phyloP scores from a whole-genome alignment of 805 yeast genomes.

The Zygosaccharomyces pseudorouxii region DNA sequence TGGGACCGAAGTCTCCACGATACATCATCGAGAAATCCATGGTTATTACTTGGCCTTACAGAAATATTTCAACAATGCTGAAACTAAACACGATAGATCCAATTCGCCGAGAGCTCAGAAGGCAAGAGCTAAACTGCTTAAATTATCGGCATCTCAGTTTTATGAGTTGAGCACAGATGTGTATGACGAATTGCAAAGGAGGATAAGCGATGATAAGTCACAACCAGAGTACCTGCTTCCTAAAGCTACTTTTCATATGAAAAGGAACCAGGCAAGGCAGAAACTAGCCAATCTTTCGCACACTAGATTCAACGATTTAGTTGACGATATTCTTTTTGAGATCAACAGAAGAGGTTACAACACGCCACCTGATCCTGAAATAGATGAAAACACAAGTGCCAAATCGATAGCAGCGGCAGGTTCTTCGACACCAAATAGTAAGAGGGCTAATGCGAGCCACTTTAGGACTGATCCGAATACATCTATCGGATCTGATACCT shows the following conservation, averaged over 20 bases:
- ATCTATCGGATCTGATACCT: conserved; percentile 9
- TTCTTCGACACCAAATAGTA: not conserved
- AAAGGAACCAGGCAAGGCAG: conserved; percentile 92
- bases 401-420: conserved; percentile 3
- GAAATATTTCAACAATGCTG: conserved; percentile 29
- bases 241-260: conserved; percentile 74
- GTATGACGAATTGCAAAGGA: conserved; percentile 81
- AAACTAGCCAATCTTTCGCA: conserved; percentile 82
- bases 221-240: conserved; percentile 66
- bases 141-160: conserved; percentile 77
- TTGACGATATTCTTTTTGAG: conserved; percentile 82
- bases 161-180: conserved; percentile 91
- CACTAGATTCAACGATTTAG: conserved; percentile 80
- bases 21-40: conserved; percentile 21
- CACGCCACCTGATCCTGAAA: conserved; percentile 16
- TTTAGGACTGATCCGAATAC: conserved; percentile 1
- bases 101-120: conserved; percentile 56
- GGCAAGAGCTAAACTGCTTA: conserved; percentile 80
- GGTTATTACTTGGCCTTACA: conserved; percentile 28
- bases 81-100: conserved; percentile 30
- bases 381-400: not conserved
- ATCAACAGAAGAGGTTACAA: conserved; percentile 71
- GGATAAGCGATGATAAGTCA: conserved; percentile 56
- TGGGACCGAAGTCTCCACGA: conserved; percentile 10
- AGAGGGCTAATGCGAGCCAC: not conserved